A percentile compares a stretch with the other conserved stretches of the same genome.
phyloP scores from a whole-genome alignment of 352 stramenopile genomes.

The Pythium aquatile region DNA sequence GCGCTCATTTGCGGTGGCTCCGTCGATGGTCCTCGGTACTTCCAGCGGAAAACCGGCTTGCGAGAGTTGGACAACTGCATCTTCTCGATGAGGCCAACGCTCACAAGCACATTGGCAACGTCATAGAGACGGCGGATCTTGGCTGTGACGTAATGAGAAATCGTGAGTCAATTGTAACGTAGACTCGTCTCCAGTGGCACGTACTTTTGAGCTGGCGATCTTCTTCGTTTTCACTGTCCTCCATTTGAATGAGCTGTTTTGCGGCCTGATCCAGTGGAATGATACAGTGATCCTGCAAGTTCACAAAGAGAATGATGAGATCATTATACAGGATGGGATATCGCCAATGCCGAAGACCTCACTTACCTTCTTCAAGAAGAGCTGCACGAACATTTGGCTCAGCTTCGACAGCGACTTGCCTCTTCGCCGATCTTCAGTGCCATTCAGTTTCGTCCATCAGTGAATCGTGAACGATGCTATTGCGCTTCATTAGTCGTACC shows the following conservation, averaged over 20 bases:
- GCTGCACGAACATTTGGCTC: constrained; percentile 94
- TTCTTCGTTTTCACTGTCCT: constrained; percentile 72
- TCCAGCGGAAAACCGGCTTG: constrained; percentile 86
- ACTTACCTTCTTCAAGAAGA: constrained; percentile 89
- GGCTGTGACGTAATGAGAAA: constrained; percentile 38
- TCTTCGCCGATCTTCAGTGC: constrained; percentile 47
- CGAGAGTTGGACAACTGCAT: constrained; percentile 77
- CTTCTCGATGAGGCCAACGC: constrained; percentile 92
- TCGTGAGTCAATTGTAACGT: neutral
- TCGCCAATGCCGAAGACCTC: constrained; percentile 2
- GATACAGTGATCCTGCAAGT: constrained; percentile 73
- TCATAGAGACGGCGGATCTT: constrained; percentile 97
- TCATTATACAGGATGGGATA: neutral
- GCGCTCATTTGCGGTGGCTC: neutral
- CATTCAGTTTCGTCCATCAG: too few species aligned
- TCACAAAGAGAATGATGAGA: neutral
- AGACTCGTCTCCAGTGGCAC: neutral
- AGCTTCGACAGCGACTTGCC: constrained; percentile 90
- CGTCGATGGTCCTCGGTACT: constrained; percentile 24
- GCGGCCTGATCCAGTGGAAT: constrained; percentile 93
- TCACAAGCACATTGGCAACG: constrained; percentile 95
- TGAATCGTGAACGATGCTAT: too few species aligned
- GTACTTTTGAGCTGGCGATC: constrained; percentile 82
- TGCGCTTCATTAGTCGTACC: constrained; percentile 27
- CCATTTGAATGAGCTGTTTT: constrained; percentile 91